Evolutionary conservation across 2,329 filamentous ascomycete genomes (phyloP), one percentile per base, ranked within the genome.

Genomic region (Colletotrichum truncatum): DNA sequence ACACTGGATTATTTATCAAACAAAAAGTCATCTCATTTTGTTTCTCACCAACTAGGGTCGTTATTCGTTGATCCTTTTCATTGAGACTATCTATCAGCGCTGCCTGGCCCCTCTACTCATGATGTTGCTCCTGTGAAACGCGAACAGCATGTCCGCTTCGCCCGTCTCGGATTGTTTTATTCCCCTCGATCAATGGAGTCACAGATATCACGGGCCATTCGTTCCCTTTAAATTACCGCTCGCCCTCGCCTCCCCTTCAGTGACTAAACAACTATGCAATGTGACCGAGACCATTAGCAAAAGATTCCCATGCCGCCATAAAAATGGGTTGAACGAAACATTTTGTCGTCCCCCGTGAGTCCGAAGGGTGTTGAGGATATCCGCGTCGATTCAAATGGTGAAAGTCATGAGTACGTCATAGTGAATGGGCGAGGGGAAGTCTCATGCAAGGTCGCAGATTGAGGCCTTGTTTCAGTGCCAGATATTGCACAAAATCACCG

Each of bases 191-290:
- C 59, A 39, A 28, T 39, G 62, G 43, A 56, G 43, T 32, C 59
- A 49, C 28, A 51, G 28, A 59, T 64, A 32, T 53, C 59, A 51
- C 60, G 25, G 45, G 34, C 36, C 30, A 25, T 53, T 64, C 60
- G 9, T 53, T 59, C 46, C 43, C 59, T 66, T 60, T 66, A 64
- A 64, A 64, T 64, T 66, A 66, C 64, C 60, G 26, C 39, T 41
- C 46, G 34, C 45, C 18, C 53, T 41, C 46, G 34, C 45, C 18
- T 39, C 28, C 51, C 59, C 21, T 57, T 34, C 60, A 58, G 52
- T 54, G 60, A 64, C 52, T 63, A 59, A 64, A 59, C 64, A 53
- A 41, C 52, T 54, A 66, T 66, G 64, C 64, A 66, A 66, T 59
- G 48, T 64, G 64, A 66, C 52, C 45, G 64, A 53, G 52, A 66